Evolutionary conservation across 768 basidiomycete species (phyloP).

Genomic region (Mycena rebaudengoi): DNA sequence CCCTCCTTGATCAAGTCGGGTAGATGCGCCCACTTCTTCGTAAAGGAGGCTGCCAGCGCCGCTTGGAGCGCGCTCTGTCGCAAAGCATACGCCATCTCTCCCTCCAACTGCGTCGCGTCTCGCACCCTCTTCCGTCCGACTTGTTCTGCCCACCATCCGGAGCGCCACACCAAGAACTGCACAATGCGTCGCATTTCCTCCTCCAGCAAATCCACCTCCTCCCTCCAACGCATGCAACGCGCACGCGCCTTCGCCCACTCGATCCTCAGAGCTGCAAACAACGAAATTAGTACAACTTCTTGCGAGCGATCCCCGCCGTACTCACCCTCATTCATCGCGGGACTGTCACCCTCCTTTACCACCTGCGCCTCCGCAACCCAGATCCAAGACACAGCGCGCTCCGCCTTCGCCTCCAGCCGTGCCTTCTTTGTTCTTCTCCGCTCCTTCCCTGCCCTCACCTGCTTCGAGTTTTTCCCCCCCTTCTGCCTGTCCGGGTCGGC

Average conservation of each 20-base stretch:
- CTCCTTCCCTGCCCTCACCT: not conserved
- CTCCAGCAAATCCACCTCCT: not conserved
- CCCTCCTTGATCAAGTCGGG: no score
- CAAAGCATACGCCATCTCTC: no score
- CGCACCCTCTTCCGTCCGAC: no score
- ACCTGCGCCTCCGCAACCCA: not conserved
- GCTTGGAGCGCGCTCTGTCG: no score
- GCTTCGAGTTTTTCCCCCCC: not conserved
- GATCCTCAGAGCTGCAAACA: not conserved
- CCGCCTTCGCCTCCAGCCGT: not conserved
- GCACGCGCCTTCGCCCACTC: not conserved
- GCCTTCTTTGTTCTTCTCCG: not conserved
- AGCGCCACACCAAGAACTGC: no score
- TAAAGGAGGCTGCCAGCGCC: no score
- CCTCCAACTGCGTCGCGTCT: no score
- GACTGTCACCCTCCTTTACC: not conserved
- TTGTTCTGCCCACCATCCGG: no score
- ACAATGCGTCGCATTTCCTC: not conserved
- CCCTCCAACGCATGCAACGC: not conserved
- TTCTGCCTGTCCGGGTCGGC: conserved; percentile 1
- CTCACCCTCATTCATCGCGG: not conserved
- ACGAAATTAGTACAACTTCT: not conserved
- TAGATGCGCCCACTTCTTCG: no score
- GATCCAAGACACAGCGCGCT: not conserved
- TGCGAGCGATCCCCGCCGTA: not conserved